Percentiles rank a stretch among this genome's conserved stretches.
phyloP scores from a whole-genome alignment of 2,329 filamentous ascomycete genomes.

The Venturiaceae sp. region DNA sequence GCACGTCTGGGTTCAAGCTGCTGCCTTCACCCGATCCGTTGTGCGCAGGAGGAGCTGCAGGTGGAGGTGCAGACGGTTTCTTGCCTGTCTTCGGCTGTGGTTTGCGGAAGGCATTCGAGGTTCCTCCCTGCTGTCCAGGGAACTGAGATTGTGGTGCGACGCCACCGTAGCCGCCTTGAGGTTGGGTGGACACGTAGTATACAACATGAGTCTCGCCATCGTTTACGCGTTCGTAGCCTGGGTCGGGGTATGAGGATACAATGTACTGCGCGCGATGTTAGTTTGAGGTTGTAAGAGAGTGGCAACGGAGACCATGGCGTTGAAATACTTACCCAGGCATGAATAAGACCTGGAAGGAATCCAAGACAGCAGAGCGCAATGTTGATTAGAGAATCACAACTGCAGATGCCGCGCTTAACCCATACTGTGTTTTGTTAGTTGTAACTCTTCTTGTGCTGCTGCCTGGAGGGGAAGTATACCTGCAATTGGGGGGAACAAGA shows the following conservation, averaged over 20 bases:
- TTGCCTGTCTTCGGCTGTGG: constrained; percentile 13
- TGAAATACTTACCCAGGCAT: constrained; percentile 54
- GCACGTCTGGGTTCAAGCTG: constrained; percentile 29
- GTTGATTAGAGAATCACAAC: constrained; percentile 88
- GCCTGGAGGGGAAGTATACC: constrained; percentile 31
- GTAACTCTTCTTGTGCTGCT: constrained; percentile 1
- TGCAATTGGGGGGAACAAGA: constrained; percentile 51
- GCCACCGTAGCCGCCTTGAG: constrained; percentile 2
- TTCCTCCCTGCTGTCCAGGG: constrained; percentile 28
- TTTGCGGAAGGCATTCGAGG: constrained; percentile 18
- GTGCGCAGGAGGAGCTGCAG: background rate
- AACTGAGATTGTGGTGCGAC: constrained; percentile 22
- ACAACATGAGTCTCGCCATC: background rate
- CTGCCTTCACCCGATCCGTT: constrained; percentile 16
- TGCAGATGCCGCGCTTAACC: constrained; percentile 93
- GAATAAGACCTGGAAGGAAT: constrained; percentile 72
- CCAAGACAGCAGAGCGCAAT: constrained; percentile 64
- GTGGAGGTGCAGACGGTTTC: constrained; percentile 14
- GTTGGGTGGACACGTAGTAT: background rate
- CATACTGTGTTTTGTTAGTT: constrained; percentile 53
- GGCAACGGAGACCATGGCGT: too few relatives aligned
- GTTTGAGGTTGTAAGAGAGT: background rate
- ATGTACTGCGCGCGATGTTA: constrained; percentile 55
- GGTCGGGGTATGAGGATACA: constrained; percentile 80
- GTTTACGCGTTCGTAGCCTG: constrained; percentile 4